Evolutionary conservation across 129 eudicot genomes (phyloP), one percentile per base, ranked within the genome.

Genomic region (Chrysanthemum makinoi): DNA sequence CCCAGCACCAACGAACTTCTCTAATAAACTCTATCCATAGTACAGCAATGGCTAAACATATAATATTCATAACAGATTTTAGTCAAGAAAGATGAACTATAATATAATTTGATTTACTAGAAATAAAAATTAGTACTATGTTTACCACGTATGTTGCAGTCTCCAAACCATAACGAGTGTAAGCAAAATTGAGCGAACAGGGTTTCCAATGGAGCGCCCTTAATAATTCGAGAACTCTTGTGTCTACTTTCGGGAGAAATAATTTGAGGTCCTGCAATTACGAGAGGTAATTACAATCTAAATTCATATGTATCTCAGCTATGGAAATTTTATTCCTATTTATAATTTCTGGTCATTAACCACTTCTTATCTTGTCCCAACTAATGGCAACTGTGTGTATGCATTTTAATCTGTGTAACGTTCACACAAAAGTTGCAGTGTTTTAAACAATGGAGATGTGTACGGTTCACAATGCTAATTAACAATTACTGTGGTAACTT

Each of bases 1-100:
- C 99, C 99, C 99, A 94, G 66, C 79, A 94, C 99, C 99, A 94
- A 73, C 97, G 96, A 72, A 94, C 89, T 80, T 94, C 99, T 65
- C 97, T 84, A 33, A 90, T 91, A 86, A 90, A 90, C 82, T 94
- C 99, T 79, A 94, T 94, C 99, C 99, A 94, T 67, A 94, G 88
- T 54, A 86, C 92, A 50, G 99, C 89, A 80, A 94, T 87, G 62
- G 99, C 99, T 94, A 84, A 74, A 67, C 68, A 80, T 71, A 75
- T 58, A 73, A 43, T 4, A 50, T 39, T 39, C 46, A 15, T 24
- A 76, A 22, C 3, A 0, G 10, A 64, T 3, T 59, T 66, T 12
- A 68, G 53, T 58, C 70, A 53, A 26, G 6, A 53, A 71, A 66
- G 55, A 4, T 10, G 5, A 35, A 43, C 14, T 19, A 35, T 17